These are phyloP conservation scores for Aspergillus caelatus DNA, from an alignment of 2,329 filamentous ascomycete genomes.

Conservation along the genomic window DNA sequence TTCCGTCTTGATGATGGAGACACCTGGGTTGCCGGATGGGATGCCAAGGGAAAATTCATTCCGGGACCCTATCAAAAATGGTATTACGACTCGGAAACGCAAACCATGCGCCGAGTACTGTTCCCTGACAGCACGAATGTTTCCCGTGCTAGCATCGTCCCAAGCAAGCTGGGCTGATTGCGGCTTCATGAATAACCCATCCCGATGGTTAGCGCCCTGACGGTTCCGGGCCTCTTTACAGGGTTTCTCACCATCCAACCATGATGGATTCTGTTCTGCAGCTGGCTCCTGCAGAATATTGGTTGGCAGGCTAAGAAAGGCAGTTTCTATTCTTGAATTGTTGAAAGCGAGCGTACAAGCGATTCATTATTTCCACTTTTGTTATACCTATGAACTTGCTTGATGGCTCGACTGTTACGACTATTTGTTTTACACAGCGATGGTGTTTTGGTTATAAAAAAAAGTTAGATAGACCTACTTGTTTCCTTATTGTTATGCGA, in stretches of 20 bases:
- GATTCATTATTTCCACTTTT: background rate
- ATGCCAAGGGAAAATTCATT: slow-evolving; percentile 53
- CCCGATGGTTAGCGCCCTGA: background rate
- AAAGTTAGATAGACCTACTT: background rate
- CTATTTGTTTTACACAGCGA: background rate
- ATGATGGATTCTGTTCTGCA: slow-evolving; percentile 14
- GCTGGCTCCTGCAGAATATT: slow-evolving; percentile 13
- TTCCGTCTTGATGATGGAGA: slow-evolving; percentile 54
- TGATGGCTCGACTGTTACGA: background rate
- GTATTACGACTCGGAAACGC: slow-evolving; percentile 47
- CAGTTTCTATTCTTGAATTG: slow-evolving; percentile 3
- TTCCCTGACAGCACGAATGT: slow-evolving; percentile 39
- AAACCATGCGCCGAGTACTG: slow-evolving; percentile 37
- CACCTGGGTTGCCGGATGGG: slow-evolving; percentile 55
- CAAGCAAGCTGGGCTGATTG: slow-evolving; percentile 31
- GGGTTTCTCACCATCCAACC: slow-evolving; percentile 1
- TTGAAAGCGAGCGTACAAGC: slow-evolving; percentile 2
- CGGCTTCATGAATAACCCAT: background rate
- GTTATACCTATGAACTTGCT: background rate
- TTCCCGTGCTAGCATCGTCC: slow-evolving; percentile 38
- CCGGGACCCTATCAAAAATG: slow-evolving; percentile 55
- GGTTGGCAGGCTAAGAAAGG: background rate
- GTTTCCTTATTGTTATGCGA: background rate
- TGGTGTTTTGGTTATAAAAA: background rate
- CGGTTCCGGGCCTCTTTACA: background rate